Evolutionary conservation across 768 basidiomycete genomes (phyloP).

Genomic region (Multifurca ochricompacta): DNA sequence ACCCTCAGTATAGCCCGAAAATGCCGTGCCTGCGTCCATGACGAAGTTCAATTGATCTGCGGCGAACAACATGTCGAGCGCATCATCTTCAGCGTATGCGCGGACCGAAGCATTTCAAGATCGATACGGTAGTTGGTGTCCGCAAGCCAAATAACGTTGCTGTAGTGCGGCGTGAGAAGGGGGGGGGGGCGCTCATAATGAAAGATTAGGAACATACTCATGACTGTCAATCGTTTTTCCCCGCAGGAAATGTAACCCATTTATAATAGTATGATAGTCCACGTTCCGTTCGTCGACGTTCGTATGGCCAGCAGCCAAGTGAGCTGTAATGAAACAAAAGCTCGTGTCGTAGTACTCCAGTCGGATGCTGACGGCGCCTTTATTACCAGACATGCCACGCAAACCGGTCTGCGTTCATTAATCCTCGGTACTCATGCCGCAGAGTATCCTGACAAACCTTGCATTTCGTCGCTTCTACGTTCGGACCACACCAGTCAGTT

Average conservation of each 20-base stretch:
- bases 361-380: conserved; percentile 92
- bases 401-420: conserved; percentile 56
- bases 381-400: conserved; percentile 93
- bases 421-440: neutral
- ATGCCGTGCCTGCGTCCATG: conserved; percentile 68
- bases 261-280: conserved; percentile 83
- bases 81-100: conserved; percentile 50
- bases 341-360: conserved; percentile 86
- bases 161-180: conserved; percentile 28
- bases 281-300: conserved; percentile 87
- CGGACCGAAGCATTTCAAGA: conserved; percentile 78
- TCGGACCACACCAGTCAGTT: conserved; percentile 74
- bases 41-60: conserved; percentile 82
- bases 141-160: conserved; percentile 88
- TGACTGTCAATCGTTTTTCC: conserved; percentile 87
- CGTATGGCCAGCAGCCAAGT: conserved; percentile 90
- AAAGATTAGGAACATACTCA: conserved; percentile 52
- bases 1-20: conserved; percentile 81
- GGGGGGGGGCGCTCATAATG: neutral
- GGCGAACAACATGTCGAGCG: conserved; percentile 65
- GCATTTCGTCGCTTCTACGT: conserved; percentile 86
- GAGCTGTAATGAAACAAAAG: conserved; percentile 93
- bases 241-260: conserved; percentile 78
- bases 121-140: conserved; percentile 96
- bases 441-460: conserved; percentile 48